Evolutionary conservation across 768 basidiomycete genomes (phyloP).

Genomic region (Sarcodon sp.): DNA sequence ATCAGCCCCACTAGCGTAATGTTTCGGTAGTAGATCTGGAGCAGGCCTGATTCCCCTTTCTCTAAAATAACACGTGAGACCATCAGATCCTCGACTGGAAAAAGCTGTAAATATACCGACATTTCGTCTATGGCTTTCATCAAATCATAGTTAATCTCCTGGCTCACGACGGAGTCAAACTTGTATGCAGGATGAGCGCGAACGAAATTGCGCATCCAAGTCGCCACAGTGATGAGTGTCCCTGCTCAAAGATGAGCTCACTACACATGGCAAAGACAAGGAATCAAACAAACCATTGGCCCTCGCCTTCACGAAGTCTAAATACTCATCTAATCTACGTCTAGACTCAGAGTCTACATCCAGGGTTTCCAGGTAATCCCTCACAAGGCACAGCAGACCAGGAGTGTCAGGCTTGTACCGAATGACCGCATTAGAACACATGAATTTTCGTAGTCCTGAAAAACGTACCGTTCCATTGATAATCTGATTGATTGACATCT

Average conservation of each 20-base stretch:
- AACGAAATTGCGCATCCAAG: slow-evolving; percentile 91
- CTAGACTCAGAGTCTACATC: slow-evolving; percentile 56
- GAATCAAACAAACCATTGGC: slow-evolving; percentile 47
- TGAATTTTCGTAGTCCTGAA: not conserved
- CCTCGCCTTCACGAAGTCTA: slow-evolving; percentile 66
- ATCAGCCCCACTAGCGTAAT: not conserved
- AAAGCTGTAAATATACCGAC: slow-evolving; percentile 33
- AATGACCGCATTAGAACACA: slow-evolving; percentile 1
- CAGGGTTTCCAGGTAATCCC: slow-evolving; percentile 76
- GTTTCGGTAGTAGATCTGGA: slow-evolving; percentile 43
- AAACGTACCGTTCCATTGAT: slow-evolving; percentile 77
- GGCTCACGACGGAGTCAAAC: slow-evolving; percentile 81
- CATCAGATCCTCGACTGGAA: not conserved
- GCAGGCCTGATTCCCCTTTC: slow-evolving; percentile 55
- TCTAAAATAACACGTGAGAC: slow-evolving; percentile 19
- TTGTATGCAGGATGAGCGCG: slow-evolving; percentile 85
- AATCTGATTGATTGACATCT: slow-evolving; percentile 87
- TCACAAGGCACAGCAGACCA: slow-evolving; percentile 70
- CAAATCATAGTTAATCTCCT: slow-evolving; percentile 92
- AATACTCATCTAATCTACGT: slow-evolving; percentile 56
- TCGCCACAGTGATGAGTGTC: slow-evolving; percentile 66
- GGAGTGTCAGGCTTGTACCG: slow-evolving; percentile 35
- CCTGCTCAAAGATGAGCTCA: not conserved
- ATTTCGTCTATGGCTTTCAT: slow-evolving; percentile 84
- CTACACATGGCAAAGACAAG: not conserved